phyloP scores from a whole-genome alignment of 176 grass and related monocot genomes.

The Metroxylon sagu region DNA sequence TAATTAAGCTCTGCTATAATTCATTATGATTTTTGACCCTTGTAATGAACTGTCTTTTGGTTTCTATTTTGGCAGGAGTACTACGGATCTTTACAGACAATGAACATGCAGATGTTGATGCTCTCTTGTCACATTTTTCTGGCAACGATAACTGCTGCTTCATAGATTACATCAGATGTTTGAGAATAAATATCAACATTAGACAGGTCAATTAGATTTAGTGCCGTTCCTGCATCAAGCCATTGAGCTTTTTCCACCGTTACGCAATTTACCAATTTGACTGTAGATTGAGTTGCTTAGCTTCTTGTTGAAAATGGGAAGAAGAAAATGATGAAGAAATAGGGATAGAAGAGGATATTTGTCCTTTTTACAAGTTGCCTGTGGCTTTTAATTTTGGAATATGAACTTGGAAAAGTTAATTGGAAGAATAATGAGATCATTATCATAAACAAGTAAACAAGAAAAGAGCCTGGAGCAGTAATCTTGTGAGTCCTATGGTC shows the following conservation, averaged over 20 bases:
- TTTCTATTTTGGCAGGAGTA: conserved; percentile 27
- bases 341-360: too few species aligned
- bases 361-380: too few species aligned
- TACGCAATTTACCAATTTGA: background rate
- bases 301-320: background rate
- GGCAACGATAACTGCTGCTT: background rate
- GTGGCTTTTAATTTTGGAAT: too few species aligned
- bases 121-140: conserved; percentile 24
- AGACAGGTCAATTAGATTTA: conserved; percentile 36
- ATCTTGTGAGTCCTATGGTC: conserved; percentile 23
- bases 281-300: background rate
- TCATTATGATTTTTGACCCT: too few species aligned
- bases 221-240: background rate
- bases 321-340: too few species aligned
- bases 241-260: background rate
- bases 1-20: too few species aligned
- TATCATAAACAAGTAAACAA: too few species aligned
- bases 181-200: background rate
- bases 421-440: too few species aligned
- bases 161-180: too few species aligned
- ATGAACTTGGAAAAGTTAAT: too few species aligned
- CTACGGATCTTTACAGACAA: conserved; percentile 57
- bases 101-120: conserved; percentile 44
- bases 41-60: background rate
- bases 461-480: too few species aligned